Evolutionary conservation across 106 monocot genomes (phyloP), one percentile per base, ranked within the genome.

Genomic region (Dactylorhiza incarnata): DNA sequence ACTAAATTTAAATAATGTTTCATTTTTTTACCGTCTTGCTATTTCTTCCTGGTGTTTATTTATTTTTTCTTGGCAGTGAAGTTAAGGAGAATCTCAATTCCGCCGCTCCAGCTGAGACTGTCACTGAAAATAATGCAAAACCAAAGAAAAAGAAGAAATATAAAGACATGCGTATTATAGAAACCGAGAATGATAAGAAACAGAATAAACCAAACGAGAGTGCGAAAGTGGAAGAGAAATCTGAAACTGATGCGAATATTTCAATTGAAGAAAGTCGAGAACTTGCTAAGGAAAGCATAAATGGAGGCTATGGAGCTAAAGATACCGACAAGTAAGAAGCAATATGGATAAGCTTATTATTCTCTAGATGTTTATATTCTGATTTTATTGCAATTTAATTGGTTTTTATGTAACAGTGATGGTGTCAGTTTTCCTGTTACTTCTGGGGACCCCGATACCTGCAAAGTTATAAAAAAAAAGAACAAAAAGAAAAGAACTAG

Each of bases 81-180:
- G 71, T 20, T 63, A 45, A 48, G 4, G 29, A 48, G 65, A 65
- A 43, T 26, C 17, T 8, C 45, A 44, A 73, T 75, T 37, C 65
- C 25, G 45, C 45, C 0, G 43, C 6, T 14, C 45, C 72, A 15
- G 49, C 23, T 68, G 72, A 75, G 52, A 17, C n/a, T 76, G 71
- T 7, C 24, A 45, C 45, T 59, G 65, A 78, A 68, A 68, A 25
- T 15, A 75, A 72, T 20, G 76, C 15, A n/a, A 86, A 80, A 50
- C 48, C 69, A 45, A 80, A 86, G 78, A 86, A 88, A 79, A 86
- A 84, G 72, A 84, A 83, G 68, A 23, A 3, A 51, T 83, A 77
- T 71, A 68, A 71, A 55, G 74, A 45, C 43, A 81, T 69, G 13
- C 50, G 71, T 19, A 15, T 45, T 71, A 55, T 77, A 67, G 66